phyloP scores from a whole-genome alignment of 2,329 filamentous ascomycete genomes.

The Fonsecaea pugnacius region DNA sequence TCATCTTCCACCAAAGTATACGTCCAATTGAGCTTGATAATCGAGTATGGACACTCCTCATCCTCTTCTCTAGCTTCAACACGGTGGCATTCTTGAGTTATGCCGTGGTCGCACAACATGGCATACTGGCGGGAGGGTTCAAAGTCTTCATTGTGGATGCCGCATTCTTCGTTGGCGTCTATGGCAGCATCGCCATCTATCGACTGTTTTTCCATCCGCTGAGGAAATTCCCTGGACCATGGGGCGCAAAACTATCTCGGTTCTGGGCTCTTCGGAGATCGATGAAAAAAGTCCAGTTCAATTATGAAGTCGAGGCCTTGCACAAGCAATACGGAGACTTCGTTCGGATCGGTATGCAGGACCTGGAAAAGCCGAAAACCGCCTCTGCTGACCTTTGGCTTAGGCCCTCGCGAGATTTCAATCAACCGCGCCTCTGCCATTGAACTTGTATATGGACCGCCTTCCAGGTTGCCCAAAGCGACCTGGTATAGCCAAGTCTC shows the following conservation, averaged over 20 bases:
- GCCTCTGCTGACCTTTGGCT: neutral
- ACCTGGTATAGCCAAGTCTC: neutral
- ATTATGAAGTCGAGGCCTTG: neutral
- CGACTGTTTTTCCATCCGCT: neutral
- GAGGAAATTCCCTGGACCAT: neutral
- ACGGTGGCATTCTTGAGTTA: neutral
- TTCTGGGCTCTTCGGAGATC: neutral
- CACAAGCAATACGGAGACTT: conserved; percentile 4
- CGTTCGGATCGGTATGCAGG: neutral
- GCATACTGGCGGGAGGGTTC: neutral
- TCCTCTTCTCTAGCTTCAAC: neutral
- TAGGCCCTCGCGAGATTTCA: conserved; percentile 2
- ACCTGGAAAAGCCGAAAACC: neutral
- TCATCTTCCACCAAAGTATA: neutral
- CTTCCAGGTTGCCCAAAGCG: neutral
- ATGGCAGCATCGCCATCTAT: conserved; percentile 1
- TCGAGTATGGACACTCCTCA: conserved; percentile 4
- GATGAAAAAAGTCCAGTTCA: neutral
- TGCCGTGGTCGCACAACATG: neutral
- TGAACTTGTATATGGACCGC: neutral
- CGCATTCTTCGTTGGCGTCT: neutral
- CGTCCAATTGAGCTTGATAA: neutral
- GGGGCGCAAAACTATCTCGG: neutral
- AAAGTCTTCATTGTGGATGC: neutral
- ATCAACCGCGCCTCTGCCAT: neutral